A percentile compares a stretch with the other conserved stretches of the same genome.
phyloP scores from a whole-genome alignment of 345 rosid genomes.

The Populus davidiana region DNA sequence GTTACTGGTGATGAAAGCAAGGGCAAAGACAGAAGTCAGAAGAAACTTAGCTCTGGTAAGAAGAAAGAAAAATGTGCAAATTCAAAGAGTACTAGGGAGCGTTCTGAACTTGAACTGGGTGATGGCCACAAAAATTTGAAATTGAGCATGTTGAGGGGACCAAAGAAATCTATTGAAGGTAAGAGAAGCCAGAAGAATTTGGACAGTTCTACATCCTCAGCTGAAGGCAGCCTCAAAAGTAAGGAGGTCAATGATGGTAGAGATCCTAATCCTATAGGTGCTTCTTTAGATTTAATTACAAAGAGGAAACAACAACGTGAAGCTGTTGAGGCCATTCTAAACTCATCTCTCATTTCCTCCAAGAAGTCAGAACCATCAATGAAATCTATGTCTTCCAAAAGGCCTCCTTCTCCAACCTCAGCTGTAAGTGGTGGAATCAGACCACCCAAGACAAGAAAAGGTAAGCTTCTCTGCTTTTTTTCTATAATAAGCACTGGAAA shows the following conservation, averaged over 20 bases:
- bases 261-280: constrained; percentile 32
- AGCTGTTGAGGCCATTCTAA: constrained; percentile 85
- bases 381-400: constrained; percentile 43
- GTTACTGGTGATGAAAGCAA: constrained; percentile 22
- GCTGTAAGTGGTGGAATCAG: constrained; percentile 35
- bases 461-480: constrained; percentile 27
- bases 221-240: constrained; percentile 32
- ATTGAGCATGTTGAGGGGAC: constrained; percentile 24
- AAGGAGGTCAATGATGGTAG: constrained; percentile 23
- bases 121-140: constrained; percentile 14
- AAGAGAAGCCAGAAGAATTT: constrained; percentile 29
- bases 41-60: constrained; percentile 18
- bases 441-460: constrained; percentile 63
- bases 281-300: constrained; percentile 44
- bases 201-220: constrained; percentile 26
- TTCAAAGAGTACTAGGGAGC: constrained; percentile 7
- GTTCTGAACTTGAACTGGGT: constrained; percentile 25
- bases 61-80: constrained; percentile 20
- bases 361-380: constrained; percentile 46
- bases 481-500: background rate
- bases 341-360: constrained; percentile 71
- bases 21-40: constrained; percentile 28
- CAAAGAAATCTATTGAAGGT: constrained; percentile 33
- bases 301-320: constrained; percentile 80
- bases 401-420: constrained; percentile 52